Base-by-base conservation (phyloP, 148 eudicot species). In the Persicaria tinctoria region DNA sequence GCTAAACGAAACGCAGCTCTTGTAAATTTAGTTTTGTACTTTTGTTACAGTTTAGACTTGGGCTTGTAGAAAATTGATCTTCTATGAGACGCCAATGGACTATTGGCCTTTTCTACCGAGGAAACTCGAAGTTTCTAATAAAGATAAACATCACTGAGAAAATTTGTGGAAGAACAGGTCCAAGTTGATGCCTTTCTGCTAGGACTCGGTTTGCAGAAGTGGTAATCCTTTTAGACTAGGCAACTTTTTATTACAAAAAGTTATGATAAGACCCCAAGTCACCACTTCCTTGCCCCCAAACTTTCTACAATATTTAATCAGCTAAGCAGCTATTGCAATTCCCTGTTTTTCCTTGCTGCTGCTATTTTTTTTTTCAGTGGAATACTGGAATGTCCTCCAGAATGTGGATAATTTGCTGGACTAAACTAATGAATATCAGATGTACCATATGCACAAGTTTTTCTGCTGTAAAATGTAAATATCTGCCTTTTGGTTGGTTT, bases 31-130 rank as follows among this genome's bases (percentile, higher is more conserved):
- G 63, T 7, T n/a, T 1, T 51, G 12, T 51, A 10, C 3, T 27
- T 10, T 0, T 32, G 12, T 38, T 20, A 62, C 44, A 27, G 9
- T 23, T 62, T 44, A 63, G 45, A 63, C 4, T 63, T 63, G 46
- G n/a, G 68, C 68, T 63, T 63, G 46, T 63, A 32, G 27, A 63
- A 63, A 17, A 18, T 17, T 57, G 63, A 57, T 57, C 20, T 55
- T 18, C 8, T 57, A 6, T 1, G 63, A 57, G 63, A 57, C 3
- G 8, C 38, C 38, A 57, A 18, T 57, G 0, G 20, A 57, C 63
- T 57, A 1, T 17, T 57, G 32, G 20, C 32, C 20, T 57, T 57
- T 17, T 57, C 63, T 17, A 11, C 63, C 20, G 0, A 5, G 27
- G 63, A 17, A 17, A 57, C 63, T 17, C 6, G 7, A 57, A 57